A percentile compares a stretch with the other conserved stretches of the same genome.
Conservation (phyloP, 106 monocot genomes). For the Amphibolis antarctica region DNA sequence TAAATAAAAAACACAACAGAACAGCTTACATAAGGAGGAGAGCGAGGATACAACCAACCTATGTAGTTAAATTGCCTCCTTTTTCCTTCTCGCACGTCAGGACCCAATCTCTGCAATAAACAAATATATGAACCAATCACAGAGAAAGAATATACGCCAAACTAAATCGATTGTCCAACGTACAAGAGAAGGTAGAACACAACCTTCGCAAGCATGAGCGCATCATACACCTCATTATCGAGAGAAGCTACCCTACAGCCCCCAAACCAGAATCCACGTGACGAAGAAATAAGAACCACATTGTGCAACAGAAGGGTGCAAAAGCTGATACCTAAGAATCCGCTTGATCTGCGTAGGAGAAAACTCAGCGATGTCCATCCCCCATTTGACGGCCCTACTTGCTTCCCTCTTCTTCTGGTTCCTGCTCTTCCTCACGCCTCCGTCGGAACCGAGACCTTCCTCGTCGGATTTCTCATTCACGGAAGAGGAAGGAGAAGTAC, state of each 20-base stretch:
- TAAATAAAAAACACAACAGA: neutral
- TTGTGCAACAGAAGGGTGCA: neutral
- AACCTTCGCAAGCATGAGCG: conserved; percentile 83
- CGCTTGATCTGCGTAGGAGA: conserved; percentile 56
- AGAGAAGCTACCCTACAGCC: conserved; percentile 50
- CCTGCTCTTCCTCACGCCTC: conserved; percentile 42
- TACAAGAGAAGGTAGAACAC: neutral
- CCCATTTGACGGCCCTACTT: conserved; percentile 65
- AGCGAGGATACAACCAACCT: conserved; percentile 25
- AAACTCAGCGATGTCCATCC: conserved; percentile 74
- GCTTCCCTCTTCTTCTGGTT: conserved; percentile 94
- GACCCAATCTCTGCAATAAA: conserved; percentile 64
- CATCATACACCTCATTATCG: conserved; percentile 72
- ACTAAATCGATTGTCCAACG: neutral
- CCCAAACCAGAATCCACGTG: neutral
- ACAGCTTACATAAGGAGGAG: neutral
- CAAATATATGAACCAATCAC: neutral
- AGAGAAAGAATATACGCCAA: neutral
- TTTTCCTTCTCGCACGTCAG: conserved; percentile 89
- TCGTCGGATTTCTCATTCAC: neutral
- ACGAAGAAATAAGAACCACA: neutral
- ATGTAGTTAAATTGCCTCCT: conserved; percentile 90
- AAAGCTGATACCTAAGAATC: conserved; percentile 44
- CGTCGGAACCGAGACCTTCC: neutral
- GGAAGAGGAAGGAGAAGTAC: neutral